Conservation (phyloP, 2,329 filamentous ascomycete species). For the Ceratocystis colombiana region DNA sequence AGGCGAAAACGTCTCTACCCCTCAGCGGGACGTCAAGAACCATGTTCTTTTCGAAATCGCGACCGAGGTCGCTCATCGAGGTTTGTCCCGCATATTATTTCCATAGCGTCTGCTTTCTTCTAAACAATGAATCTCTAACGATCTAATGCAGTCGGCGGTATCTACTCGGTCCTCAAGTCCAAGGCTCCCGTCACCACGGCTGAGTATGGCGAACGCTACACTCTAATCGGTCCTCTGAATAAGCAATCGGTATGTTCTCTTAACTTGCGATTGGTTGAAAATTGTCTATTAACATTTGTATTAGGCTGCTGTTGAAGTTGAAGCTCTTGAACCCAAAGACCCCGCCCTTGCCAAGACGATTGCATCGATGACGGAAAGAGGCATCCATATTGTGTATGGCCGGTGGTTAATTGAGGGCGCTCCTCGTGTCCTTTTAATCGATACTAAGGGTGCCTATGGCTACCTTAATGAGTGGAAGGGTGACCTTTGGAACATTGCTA, state of each 20-base stretch:
- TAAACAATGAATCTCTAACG: conserved; percentile 14
- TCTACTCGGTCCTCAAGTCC: conserved; percentile 98
- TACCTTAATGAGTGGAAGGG: conserved; percentile 95
- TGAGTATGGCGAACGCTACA: conserved; percentile 97
- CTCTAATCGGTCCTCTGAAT: conserved; percentile 88
- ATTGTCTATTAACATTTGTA: conserved; percentile 13
- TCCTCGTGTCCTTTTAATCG: conserved; percentile 83
- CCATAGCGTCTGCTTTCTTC: not conserved
- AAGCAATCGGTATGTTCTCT: conserved; percentile 61
- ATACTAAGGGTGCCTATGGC: conserved; percentile 84
- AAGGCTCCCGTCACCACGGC: conserved; percentile 96
- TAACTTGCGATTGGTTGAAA: not conserved
- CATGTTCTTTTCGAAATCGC: conserved; percentile 95
- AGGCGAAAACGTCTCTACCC: conserved; percentile 35
- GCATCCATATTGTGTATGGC: conserved; percentile 82
- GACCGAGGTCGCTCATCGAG: conserved; percentile 93
- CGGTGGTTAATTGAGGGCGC: conserved; percentile 97
- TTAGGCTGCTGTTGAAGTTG: conserved; percentile 93
- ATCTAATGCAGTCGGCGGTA: conserved; percentile 67
- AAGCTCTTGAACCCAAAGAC: conserved; percentile 76
- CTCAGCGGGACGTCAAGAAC: conserved; percentile 70
- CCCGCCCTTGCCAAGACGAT: conserved; percentile 74
- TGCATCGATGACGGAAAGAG: conserved; percentile 82
- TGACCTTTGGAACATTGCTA: conserved; percentile 84
- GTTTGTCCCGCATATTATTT: conserved; percentile 39